These are phyloP conservation scores for Vigna nakashimae DNA, from an alignment of 306 rosid genomes.

Conservation along the genomic window DNA sequence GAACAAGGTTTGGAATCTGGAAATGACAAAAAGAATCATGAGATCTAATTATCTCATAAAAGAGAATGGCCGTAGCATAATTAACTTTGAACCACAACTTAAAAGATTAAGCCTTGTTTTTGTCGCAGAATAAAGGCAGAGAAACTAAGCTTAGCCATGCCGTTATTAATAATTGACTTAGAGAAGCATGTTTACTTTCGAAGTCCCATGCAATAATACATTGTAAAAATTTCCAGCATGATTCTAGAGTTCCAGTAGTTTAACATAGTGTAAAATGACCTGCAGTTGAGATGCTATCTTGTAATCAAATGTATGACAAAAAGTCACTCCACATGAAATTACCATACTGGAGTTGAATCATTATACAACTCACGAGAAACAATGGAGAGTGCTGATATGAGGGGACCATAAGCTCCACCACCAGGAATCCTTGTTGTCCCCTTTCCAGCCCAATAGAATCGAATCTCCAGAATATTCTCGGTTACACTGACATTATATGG, in stretches of 20 bases:
- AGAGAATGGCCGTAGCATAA: conserved; percentile 34
- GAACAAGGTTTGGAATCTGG: conserved; percentile 55
- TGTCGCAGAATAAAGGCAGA: not conserved
- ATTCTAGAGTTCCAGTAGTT: conserved; percentile 15
- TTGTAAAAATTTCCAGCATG: conserved; percentile 12
- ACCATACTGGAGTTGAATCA: not conserved
- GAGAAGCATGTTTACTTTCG: conserved; percentile 29
- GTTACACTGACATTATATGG: conserved; percentile 48
- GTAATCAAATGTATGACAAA: not conserved
- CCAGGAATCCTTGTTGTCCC: conserved; percentile 63
- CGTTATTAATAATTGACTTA: conserved; percentile 9
- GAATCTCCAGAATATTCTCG: conserved; percentile 52
- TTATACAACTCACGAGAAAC: conserved; percentile 63
- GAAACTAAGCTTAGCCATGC: conserved; percentile 8
- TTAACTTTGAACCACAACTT: conserved; percentile 25
- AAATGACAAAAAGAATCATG: not conserved
- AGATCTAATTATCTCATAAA: conserved; percentile 21
- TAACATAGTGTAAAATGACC: conserved; percentile 20
- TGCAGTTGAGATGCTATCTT: conserved; percentile 17
- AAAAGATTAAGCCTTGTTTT: not conserved
- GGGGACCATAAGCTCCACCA: conserved; percentile 68
- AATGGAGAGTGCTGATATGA: conserved; percentile 68
- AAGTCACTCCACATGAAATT: not conserved
- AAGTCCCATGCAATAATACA: conserved; percentile 4
- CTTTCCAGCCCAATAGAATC: conserved; percentile 73